Percentiles rank a stretch among this genome's conserved stretches.
Conservation (phyloP, 2,329 filamentous ascomycete genomes). For the Epicoccum nigrum region DNA sequence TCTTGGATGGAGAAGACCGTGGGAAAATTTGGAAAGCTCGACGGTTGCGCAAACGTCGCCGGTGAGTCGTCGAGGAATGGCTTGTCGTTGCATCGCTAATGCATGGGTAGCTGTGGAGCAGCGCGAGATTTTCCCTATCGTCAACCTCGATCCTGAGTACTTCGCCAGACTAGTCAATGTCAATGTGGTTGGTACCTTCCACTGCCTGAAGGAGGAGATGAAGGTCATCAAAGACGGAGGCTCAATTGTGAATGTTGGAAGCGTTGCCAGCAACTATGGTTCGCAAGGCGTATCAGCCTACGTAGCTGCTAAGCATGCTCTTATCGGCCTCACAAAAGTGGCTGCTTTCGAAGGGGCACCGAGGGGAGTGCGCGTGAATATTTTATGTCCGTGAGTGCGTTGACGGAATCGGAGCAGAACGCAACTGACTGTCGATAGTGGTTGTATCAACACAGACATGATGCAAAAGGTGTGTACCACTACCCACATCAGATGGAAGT, state of each 20-base stretch:
- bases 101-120: slow-evolving; percentile 16
- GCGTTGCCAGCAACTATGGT: slow-evolving; percentile 17
- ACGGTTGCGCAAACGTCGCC: slow-evolving; percentile 22
- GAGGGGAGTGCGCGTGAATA: slow-evolving; percentile 56
- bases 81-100: neutral
- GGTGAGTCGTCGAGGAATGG: slow-evolving; percentile 7
- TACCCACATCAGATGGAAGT: no score
- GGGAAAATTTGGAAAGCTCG: slow-evolving; percentile 16
- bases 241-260: slow-evolving; percentile 25
- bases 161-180: slow-evolving; percentile 6
- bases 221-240: slow-evolving; percentile 25
- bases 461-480: no score
- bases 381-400: slow-evolving; percentile 52
- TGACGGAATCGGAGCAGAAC: neutral
- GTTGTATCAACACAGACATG: slow-evolving; percentile 17
- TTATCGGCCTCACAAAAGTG: slow-evolving; percentile 53
- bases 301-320: slow-evolving; percentile 56
- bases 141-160: no score
- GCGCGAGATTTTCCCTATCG: slow-evolving; percentile 21
- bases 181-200: slow-evolving; percentile 1
- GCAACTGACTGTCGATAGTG: neutral
- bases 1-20: slow-evolving; percentile 20
- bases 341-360: slow-evolving; percentile 55
- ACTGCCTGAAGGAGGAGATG: slow-evolving; percentile 19
- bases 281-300: slow-evolving; percentile 41